A percentile compares a stretch with the other conserved stretches of the same genome.
phyloP scores from a whole-genome alignment of 768 basidiomycete species.

The Macrolepiota fuliginosa region DNA sequence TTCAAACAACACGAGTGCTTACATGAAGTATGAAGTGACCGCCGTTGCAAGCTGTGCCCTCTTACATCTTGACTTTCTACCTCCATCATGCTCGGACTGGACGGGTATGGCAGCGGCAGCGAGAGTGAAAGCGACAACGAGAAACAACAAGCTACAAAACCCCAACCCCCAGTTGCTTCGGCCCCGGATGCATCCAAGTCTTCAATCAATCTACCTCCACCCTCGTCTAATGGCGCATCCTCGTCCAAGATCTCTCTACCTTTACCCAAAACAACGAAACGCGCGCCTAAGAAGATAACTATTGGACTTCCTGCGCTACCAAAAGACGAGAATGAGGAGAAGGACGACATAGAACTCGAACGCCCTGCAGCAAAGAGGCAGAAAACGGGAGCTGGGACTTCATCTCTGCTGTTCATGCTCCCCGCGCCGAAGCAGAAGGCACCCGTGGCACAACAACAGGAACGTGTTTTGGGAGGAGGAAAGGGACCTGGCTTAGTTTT shows the following conservation, averaged over 20 bases:
- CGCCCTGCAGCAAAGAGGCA: slow-evolving; percentile 60
- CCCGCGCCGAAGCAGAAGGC: slow-evolving; percentile 66
- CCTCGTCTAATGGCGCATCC: not conserved
- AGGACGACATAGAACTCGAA: slow-evolving; percentile 34
- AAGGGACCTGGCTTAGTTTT: slow-evolving; percentile 63
- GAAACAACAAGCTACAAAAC: slow-evolving; percentile 21
- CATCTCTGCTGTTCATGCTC: slow-evolving; percentile 69
- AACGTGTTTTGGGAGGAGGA: slow-evolving; percentile 66
- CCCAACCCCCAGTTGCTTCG: not conserved
- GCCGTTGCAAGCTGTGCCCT: slow-evolving; percentile 4
- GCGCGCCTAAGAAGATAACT: slow-evolving; percentile 54
- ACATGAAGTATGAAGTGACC: not conserved
- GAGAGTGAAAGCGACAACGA: slow-evolving; percentile 47
- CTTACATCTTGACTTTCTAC: not conserved
- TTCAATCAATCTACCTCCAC: slow-evolving; percentile 22
- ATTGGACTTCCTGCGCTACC: slow-evolving; percentile 53
- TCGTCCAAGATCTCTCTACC: not conserved
- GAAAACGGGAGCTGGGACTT: slow-evolving; percentile 56
- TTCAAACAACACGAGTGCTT: not conserved
- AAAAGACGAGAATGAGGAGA: slow-evolving; percentile 33
- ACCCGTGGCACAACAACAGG: slow-evolving; percentile 38
- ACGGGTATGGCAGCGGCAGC: slow-evolving; percentile 73
- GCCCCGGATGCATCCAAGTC: not conserved
- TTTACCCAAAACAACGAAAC: slow-evolving; percentile 32
- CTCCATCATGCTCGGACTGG: slow-evolving; percentile 64